These are phyloP conservation scores for Fusarium penzigii DNA, from an alignment of 2,329 filamentous ascomycete genomes.

Conservation along the genomic window DNA sequence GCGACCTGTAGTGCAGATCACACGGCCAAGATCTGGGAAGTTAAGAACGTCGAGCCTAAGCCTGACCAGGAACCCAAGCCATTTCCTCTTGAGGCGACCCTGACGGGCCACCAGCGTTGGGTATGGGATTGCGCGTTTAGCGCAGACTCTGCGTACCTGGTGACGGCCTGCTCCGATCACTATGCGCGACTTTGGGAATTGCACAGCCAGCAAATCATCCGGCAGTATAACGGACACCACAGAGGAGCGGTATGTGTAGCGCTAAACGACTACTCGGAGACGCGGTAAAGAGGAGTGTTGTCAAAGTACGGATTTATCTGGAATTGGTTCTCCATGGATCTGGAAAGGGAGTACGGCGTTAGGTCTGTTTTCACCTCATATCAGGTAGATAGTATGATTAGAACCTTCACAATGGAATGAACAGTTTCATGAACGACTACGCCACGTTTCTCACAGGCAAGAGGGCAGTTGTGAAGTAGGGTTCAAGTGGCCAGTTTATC, in stretches of 20 bases:
- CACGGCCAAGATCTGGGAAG: conserved; percentile 93
- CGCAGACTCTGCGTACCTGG: conserved; percentile 88
- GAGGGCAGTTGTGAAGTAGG: no score
- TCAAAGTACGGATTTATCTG: no score
- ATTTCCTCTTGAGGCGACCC: conserved; percentile 81
- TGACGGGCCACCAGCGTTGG: conserved; percentile 91
- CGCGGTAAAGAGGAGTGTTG: conserved; percentile 35
- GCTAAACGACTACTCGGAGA: conserved; percentile 79
- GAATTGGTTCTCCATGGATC: no score
- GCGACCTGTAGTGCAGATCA: conserved; percentile 94
- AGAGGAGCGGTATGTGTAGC: conserved; percentile 90
- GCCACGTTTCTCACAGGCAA: no score
- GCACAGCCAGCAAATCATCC: conserved; percentile 81
- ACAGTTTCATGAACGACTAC: no score
- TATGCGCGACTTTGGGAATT: conserved; percentile 93
- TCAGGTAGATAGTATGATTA: no score
- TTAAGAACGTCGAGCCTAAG: conserved; percentile 66
- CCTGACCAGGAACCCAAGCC: conserved; percentile 50
- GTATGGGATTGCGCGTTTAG: conserved; percentile 98
- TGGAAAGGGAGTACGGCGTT: conserved; percentile 22
- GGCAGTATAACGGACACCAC: conserved; percentile 95
- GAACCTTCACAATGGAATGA: no score
- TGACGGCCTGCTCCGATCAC: conserved; percentile 91
- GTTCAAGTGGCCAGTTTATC: no score
- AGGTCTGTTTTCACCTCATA: conserved; percentile 12